These are phyloP conservation scores for Cryphonectria naterciae DNA, from an alignment of 2,329 filamentous ascomycete genomes.

Conservation along the genomic window DNA sequence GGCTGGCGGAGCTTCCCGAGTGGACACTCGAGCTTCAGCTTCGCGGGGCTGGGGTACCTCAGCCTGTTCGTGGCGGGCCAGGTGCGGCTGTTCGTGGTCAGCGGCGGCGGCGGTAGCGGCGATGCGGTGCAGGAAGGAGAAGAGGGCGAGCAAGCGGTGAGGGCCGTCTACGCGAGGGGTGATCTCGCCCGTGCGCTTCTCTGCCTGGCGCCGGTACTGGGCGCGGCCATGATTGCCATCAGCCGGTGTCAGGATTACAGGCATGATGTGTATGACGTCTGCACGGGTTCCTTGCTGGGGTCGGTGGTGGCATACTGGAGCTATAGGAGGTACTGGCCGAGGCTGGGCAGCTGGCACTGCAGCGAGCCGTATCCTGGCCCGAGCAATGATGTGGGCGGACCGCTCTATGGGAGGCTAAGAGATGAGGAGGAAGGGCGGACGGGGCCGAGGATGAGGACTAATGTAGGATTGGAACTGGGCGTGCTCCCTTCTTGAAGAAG, in stretches of 20 bases:
- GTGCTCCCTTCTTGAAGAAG: constrained; percentile 27
- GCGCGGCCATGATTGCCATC: constrained; percentile 70
- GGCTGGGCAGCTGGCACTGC: constrained; percentile 55
- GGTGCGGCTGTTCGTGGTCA: constrained; percentile 57
- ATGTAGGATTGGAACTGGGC: constrained; percentile 46
- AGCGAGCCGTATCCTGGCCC: constrained; percentile 61
- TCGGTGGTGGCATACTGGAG: constrained; percentile 66
- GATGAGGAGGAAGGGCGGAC: constrained; percentile 56
- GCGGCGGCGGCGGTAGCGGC: constrained; percentile 33
- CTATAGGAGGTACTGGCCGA: constrained; percentile 67
- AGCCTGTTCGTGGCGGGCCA: constrained; percentile 72
- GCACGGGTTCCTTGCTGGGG: constrained; percentile 63
- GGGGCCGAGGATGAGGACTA: constrained; percentile 29
- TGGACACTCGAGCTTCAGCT: constrained; percentile 79
- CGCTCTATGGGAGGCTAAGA: constrained; percentile 48
- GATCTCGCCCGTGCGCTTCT: constrained; percentile 61
- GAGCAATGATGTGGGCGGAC: constrained; percentile 31
- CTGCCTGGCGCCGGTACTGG: constrained; percentile 62
- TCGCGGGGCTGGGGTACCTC: constrained; percentile 77
- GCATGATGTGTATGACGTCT: constrained; percentile 73
- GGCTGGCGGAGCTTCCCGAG: constrained; percentile 85
- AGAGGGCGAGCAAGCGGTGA: constrained; percentile 30
- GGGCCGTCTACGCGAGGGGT: constrained; percentile 34
- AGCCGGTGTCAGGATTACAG: constrained; percentile 72
- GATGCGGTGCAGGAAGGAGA: background rate